A percentile compares a stretch with the other conserved stretches of the same genome.
Evolutionary conservation across 345 rosid genomes (phyloP).

Genomic region (Mercurialis annua): DNA sequence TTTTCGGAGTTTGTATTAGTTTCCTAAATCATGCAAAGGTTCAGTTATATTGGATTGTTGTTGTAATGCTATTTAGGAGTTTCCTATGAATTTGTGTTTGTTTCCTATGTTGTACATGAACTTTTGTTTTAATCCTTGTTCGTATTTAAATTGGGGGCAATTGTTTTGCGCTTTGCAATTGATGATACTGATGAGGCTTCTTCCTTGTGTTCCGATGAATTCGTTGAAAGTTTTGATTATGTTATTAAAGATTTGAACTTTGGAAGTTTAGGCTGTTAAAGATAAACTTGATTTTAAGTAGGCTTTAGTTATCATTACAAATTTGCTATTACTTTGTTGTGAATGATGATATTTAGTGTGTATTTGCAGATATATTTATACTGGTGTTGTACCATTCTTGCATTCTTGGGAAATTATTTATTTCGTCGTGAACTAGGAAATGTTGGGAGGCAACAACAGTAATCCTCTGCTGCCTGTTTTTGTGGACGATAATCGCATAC

Average conservation of each 20-base stretch:
- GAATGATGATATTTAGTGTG: background rate
- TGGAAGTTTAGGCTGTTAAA: no score
- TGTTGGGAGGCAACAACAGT: conserved; percentile 67
- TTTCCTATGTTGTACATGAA: background rate
- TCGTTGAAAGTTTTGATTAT: no score
- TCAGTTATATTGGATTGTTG: no score
- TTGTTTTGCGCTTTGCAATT: background rate
- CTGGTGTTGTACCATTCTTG: conserved; percentile 1
- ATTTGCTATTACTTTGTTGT: no score
- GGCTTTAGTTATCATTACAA: no score
- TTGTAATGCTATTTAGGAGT: background rate
- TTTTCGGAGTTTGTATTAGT: background rate
- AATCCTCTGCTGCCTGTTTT: conserved; percentile 51
- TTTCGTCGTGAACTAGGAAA: conserved; percentile 28
- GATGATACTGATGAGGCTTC: background rate
- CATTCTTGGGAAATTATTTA: conserved; percentile 20
- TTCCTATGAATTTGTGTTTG: no score
- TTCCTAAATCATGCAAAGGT: background rate
- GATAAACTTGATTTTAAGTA: no score
- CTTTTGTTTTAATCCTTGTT: background rate
- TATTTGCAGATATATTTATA: conserved; percentile 32
- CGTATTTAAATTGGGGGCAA: no score
- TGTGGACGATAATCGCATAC: conserved; percentile 50
- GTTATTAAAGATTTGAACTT: no score
- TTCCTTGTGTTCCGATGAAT: no score